phyloP scores from a whole-genome alignment of 768 basidiomycete species.

The Rhizopogon rudus region DNA sequence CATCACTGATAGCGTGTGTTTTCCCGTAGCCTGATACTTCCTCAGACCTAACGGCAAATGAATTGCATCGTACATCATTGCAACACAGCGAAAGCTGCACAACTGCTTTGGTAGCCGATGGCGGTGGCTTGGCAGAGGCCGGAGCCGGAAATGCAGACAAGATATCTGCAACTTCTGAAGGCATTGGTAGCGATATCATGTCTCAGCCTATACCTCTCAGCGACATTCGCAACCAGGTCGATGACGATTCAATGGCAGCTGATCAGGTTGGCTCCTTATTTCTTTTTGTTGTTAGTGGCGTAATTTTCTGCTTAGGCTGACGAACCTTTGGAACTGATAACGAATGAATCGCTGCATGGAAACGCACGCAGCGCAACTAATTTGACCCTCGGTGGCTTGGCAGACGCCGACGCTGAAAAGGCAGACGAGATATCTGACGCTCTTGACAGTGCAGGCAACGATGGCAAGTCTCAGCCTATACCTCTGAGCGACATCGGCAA shows the following conservation, averaged over 20 bases:
- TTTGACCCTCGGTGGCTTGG: no score
- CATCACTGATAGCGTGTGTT: no score
- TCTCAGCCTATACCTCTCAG: not conserved
- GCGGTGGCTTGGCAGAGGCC: not conserved
- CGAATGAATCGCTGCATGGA: no score
- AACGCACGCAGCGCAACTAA: no score
- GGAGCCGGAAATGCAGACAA: not conserved
- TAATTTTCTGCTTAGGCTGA: no score
- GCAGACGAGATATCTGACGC: not conserved
- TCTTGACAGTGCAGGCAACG: not conserved
- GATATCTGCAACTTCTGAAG: not conserved
- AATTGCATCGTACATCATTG: no score
- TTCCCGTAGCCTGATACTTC: no score
- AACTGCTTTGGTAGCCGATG: no score
- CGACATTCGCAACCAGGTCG: not conserved
- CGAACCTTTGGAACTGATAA: no score
- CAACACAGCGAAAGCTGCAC: no score
- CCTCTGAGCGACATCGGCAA: not conserved
- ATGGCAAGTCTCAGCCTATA: not conserved
- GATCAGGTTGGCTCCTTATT: slow-evolving; percentile 11
- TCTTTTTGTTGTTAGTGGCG: not conserved
- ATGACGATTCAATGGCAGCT: slow-evolving; percentile 10
- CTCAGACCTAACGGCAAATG: no score
- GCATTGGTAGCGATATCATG: not conserved
- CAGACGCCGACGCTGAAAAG: no score